These are phyloP conservation scores for Fusarium tupiense DNA, from an alignment of 2,329 filamentous ascomycete species.

Conservation along the genomic window DNA sequence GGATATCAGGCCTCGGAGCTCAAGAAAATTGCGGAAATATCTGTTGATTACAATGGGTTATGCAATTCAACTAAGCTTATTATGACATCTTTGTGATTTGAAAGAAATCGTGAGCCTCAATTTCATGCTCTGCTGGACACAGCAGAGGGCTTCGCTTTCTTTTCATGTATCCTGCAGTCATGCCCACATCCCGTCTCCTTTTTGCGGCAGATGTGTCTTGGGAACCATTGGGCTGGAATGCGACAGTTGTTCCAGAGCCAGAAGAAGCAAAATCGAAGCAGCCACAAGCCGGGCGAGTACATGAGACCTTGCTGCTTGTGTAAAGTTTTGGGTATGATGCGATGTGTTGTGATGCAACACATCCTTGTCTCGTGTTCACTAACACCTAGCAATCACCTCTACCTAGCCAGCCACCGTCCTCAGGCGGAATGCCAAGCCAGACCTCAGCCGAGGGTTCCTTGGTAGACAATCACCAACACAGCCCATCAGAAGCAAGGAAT, in stretches of 20 bases:
- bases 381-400: slow-evolving; percentile 1
- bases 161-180: neutral
- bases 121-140: neutral
- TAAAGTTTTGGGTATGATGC: slow-evolving; percentile 27
- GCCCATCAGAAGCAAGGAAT: neutral
- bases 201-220: slow-evolving; percentile 11
- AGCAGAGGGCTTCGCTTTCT: neutral
- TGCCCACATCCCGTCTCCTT: slow-evolving; percentile 21
- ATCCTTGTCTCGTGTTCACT: slow-evolving; percentile 30
- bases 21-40: neutral
- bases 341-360: slow-evolving; percentile 33
- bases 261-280: slow-evolving; percentile 30
- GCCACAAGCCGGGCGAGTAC: slow-evolving; percentile 14
- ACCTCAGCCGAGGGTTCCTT: slow-evolving; percentile 11
- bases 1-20: neutral
- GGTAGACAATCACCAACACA: neutral
- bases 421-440: slow-evolving; percentile 24
- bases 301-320: slow-evolving; percentile 7
- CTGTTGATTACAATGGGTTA: neutral
- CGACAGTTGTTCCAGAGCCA: neutral
- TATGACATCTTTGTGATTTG: neutral
- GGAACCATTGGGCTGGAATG: slow-evolving; percentile 4
- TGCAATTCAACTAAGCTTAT: neutral
- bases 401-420: slow-evolving; percentile 8
- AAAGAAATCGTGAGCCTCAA: neutral